phyloP scores from a whole-genome alignment of 169 alveolate genomes.

The Cryptosporidium sp. region DNA sequence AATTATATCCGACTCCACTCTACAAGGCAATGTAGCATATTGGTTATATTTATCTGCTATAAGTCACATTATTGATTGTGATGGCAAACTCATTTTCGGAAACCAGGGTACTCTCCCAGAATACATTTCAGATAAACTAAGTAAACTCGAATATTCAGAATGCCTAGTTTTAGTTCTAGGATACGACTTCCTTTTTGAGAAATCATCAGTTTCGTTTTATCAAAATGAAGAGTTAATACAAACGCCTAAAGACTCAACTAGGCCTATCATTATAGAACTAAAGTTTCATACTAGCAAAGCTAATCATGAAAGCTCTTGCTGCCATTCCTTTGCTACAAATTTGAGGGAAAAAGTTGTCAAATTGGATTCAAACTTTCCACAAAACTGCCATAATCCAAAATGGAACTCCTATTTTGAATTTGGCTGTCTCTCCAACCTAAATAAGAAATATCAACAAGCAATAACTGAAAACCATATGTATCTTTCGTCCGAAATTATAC shows the following conservation, averaged over 20 bases:
- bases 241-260: constrained; percentile 21
- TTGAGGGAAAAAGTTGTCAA: constrained; percentile 19
- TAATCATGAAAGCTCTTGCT: constrained; percentile 48
- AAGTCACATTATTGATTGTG: constrained; percentile 48
- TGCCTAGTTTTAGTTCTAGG: constrained; percentile 27
- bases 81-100: constrained; percentile 57
- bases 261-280: constrained; percentile 37
- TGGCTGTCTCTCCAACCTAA: constrained; percentile 5
- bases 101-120: constrained; percentile 58
- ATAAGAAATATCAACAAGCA: constrained; percentile 25
- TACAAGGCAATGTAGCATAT: constrained; percentile 35
- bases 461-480: constrained; percentile 10
- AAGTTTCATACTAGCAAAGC: constrained; percentile 42
- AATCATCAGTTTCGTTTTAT: constrained; percentile 20
- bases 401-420: constrained; percentile 58
- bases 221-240: constrained; percentile 27
- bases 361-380: constrained; percentile 38
- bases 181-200: constrained; percentile 25
- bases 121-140: constrained; percentile 20
- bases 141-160: constrained; percentile 28
- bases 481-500: constrained; percentile 30
- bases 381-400: constrained; percentile 55
- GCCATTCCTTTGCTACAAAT: constrained; percentile 47
- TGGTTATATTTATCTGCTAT: constrained; percentile 34
- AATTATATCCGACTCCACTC: constrained; percentile 30